phyloP scores from a whole-genome alignment of 1,284 basidiomycete species.

The Ustilago nuda region DNA sequence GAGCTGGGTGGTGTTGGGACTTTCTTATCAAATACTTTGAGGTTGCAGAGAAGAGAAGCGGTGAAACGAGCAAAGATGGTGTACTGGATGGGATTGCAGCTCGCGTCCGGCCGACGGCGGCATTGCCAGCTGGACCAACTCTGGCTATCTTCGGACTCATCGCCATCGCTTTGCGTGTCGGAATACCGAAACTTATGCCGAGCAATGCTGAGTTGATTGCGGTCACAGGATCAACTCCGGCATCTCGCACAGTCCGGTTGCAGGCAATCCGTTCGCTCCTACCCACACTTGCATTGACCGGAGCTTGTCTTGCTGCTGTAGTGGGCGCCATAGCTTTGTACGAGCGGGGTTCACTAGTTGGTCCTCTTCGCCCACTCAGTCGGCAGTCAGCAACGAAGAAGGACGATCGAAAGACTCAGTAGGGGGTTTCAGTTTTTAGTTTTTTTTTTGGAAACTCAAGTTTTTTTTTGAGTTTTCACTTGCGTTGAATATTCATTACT shows the following conservation, averaged over 20 bases:
- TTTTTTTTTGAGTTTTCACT: too few relatives aligned
- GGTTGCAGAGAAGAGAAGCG: neutral
- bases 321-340: conserved; percentile 10
- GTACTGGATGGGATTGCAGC: neutral
- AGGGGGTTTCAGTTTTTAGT: neutral
- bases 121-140: conserved; percentile 12
- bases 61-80: neutral
- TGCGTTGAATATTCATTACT: too few relatives aligned
- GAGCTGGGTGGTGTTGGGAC: conserved; percentile 45
- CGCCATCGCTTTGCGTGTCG: conserved; percentile 6
- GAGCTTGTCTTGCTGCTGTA: conserved; percentile 6
- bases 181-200: conserved; percentile 21
- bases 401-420: conserved; percentile 4
- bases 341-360: conserved; percentile 10
- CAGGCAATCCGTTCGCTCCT: conserved; percentile 25
- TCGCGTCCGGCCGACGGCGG: conserved; percentile 10
- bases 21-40: conserved; percentile 32
- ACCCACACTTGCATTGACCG: conserved; percentile 19
- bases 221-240: neutral
- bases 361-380: conserved; percentile 13
- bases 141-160: conserved; percentile 13
- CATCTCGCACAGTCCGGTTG: conserved; percentile 4
- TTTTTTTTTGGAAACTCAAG: too few relatives aligned
- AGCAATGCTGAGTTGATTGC: conserved; percentile 1
- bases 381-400: neutral